A percentile compares a stretch with the other conserved stretches of the same genome.
Conservation (phyloP, 2,329 filamentous ascomycete species). For the Microsporum canis region DNA sequence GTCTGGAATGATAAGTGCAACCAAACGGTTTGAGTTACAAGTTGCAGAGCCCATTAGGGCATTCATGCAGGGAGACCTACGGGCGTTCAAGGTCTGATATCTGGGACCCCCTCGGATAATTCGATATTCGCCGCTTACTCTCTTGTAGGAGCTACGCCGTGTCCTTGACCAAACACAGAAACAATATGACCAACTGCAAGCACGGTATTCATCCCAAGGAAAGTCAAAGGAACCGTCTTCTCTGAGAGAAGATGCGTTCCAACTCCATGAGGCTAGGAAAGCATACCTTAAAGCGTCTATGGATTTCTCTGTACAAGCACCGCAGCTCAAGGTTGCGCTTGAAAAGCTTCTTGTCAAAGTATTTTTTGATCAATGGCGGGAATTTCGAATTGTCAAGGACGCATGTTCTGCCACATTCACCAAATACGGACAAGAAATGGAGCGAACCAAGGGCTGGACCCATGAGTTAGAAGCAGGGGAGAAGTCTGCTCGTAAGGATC, state of each 20-base stretch:
- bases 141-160: slow-evolving; percentile 53
- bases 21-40: slow-evolving; percentile 64
- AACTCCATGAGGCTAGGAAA: slow-evolving; percentile 84
- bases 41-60: slow-evolving; percentile 70
- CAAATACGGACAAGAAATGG: slow-evolving; percentile 68
- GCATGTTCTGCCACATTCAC: slow-evolving; percentile 49
- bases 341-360: slow-evolving; percentile 79
- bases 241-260: slow-evolving; percentile 87
- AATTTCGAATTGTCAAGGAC: slow-evolving; percentile 64
- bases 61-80: slow-evolving; percentile 70
- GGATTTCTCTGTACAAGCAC: slow-evolving; percentile 82
- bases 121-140: not conserved
- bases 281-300: slow-evolving; percentile 82
- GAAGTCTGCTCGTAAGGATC: slow-evolving; percentile 66
- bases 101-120: no score
- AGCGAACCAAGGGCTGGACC: slow-evolving; percentile 83
- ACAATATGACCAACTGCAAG: slow-evolving; percentile 67
- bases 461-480: slow-evolving; percentile 91
- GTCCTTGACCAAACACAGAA: slow-evolving; percentile 70
- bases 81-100: slow-evolving; percentile 56
- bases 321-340: slow-evolving; percentile 70
- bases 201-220: slow-evolving; percentile 70
- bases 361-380: slow-evolving; percentile 77
- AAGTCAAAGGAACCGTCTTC: slow-evolving; percentile 91
- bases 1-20: slow-evolving; percentile 59